Evolutionary conservation across 1,284 basidiomycete genomes (phyloP), one percentile per base, ranked within the genome.

Genomic region (Bjerkandera adusta): DNA sequence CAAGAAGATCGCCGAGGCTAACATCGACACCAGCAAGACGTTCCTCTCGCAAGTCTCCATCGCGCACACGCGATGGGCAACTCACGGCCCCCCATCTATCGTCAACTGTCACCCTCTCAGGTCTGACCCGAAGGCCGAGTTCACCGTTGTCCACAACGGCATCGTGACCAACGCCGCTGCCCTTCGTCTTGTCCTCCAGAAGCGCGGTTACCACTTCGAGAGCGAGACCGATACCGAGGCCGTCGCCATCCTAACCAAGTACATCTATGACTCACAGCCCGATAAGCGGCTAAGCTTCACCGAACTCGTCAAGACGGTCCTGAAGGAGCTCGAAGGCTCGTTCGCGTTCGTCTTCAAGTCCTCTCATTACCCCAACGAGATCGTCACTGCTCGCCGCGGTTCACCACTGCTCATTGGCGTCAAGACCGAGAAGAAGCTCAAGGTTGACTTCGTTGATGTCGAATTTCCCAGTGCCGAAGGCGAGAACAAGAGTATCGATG

Each of bases 291-390:
- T 93, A 57, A 86, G 83, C 52, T 99, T 99, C 72, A 94, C 90
- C 52, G 83, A 87, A 45, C 80, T 99, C 55, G 75, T 98, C 78
- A 98, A 98, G 81, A 83, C 91, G 34, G 94, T 98, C 43, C 73
- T 99, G 64, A 97, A 96, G 75, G 97, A 99, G 71, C 83, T 99
- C 39, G 94, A 99, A 73, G 97, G 97, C 43, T 98, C 97, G 7
- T 99, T 99, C 62, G 97, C 97, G n/a, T 97, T 99, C 68, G 95
- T 98, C 59, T 98, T 99, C 90, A 99, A 97, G 76, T 97, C 95
- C 13, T 70, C 72, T 30, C 94, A 99, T 75, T 99, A 85, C 79
- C 97, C 97, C 42, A 92, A 96, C 60, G 92, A 99, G 70, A 82
- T 97, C 54, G 93, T 99, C 54, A 90, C 92, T 48, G 92, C 95